Base-by-base conservation (phyloP, 768 basidiomycete species). In the Termitomyces sp. region DNA sequence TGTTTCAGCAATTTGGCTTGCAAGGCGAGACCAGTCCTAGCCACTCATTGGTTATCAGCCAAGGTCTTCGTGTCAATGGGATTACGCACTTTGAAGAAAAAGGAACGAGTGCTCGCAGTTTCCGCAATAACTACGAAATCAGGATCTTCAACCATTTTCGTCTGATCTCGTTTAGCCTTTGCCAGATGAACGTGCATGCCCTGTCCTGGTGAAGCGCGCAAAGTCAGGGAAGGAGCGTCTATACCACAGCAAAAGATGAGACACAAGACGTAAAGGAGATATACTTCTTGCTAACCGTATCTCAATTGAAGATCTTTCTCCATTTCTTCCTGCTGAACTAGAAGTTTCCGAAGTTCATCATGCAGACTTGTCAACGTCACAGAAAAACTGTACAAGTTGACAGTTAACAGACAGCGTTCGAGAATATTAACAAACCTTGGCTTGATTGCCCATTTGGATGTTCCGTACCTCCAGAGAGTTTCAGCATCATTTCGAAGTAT, bases 181-280 rank as follows among this genome's bases (percentile, higher is more conserved):
- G 78, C 75, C 28, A 93, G 71, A 61, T 92, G 91, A 43, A 92
- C 79, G 67, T 90, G 87, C 77, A 86, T 82, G 6, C 92, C 92
- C 45, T 85, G 83, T 10, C 78, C 78, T 18, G 84, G 79, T 0
- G 81, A 86, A 26, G 83, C 81, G 40, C 90, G 84, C 46, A 94
- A 75, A 13, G 88, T 85, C 60, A 93, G 66, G 13, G 91, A 91
- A 24, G 87, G 83, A 1, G 85, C 81, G 70, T 75, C 91, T 93
- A 52, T 10, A 48, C 45, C n/a, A 12, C 18, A 32, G 53, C 30
- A 57, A 35, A 58, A 53, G 32, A 43, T 36, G 30, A 42, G 20
- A 32, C 33, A 46, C 32, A 35, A 18, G n/a, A 38, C 47, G 24
- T 48, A 20, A 10, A 43, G 54, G 24, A 18, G 43, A 20, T 10